Evolutionary conservation across 345 rosid genomes (phyloP).

Genomic region (Salix suchowensis): DNA sequence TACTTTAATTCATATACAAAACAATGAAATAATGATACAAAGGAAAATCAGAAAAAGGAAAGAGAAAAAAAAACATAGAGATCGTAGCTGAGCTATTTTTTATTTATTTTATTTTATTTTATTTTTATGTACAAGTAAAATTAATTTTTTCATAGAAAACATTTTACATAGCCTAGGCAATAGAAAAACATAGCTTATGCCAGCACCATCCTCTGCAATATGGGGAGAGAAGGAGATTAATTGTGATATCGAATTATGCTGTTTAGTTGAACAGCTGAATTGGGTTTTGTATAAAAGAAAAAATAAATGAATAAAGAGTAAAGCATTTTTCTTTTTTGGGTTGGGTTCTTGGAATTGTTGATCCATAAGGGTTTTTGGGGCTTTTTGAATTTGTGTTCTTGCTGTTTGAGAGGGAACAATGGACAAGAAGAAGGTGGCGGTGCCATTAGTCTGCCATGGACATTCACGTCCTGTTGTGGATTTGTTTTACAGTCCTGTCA

Average conservation of each 20-base stretch:
- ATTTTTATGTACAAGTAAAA: background rate
- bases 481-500: conserved; percentile 66
- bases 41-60: background rate
- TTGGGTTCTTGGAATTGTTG: background rate
- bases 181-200: background rate
- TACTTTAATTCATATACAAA: background rate
- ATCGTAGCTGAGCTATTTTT: background rate
- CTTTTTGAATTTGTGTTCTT: background rate
- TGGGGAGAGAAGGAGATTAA: background rate
- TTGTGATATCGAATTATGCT: background rate
- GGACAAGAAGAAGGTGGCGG: conserved; percentile 53
- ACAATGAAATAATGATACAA: background rate
- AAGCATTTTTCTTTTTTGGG: background rate
- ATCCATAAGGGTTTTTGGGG: conserved; percentile 16
- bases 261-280: background rate
- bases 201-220: background rate
- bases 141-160: background rate
- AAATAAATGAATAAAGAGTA: background rate
- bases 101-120: background rate
- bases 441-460: conserved; percentile 78
- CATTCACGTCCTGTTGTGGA: conserved; percentile 86
- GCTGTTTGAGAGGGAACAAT: conserved; percentile 7
- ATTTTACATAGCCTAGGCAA: background rate
- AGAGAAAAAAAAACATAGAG: background rate
- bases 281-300: background rate